Percentiles rank a stretch among this genome's conserved stretches.
Conservation (phyloP, 1,284 basidiomycete species). For the Dichomitus squalens region DNA sequence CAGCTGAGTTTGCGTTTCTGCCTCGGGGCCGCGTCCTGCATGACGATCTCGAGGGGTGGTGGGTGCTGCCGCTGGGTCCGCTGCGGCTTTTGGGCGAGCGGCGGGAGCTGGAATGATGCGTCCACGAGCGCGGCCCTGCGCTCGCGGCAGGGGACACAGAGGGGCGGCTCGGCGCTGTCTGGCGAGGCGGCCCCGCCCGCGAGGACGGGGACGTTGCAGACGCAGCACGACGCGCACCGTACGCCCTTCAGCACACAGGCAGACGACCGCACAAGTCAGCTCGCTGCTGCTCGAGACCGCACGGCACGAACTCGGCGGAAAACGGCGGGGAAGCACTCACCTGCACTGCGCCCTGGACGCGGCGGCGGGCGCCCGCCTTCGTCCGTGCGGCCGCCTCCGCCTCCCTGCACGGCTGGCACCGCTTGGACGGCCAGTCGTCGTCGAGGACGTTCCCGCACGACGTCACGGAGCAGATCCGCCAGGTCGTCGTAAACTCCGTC, state of each 20-base stretch:
- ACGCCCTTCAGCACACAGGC: neutral
- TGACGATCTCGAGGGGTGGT: neutral
- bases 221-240: neutral
- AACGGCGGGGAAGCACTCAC: too few relatives aligned
- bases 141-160: constrained; percentile 1
- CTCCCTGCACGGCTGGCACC: constrained; percentile 5
- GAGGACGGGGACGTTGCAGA: neutral
- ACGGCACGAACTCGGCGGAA: too few relatives aligned
- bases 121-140: neutral
- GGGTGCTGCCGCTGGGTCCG: neutral
- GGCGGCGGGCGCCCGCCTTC: neutral
- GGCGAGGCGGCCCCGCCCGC: neutral
- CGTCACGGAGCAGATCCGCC: neutral
- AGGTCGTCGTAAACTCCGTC: neutral
- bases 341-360: neutral
- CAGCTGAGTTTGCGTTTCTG: neutral
- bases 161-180: neutral
- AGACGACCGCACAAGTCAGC: too few relatives aligned
- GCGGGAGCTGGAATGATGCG: neutral
- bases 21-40: neutral
- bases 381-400: neutral
- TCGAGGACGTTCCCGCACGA: constrained; percentile 13
- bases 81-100: neutral
- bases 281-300: neutral
- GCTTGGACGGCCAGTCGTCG: constrained; percentile 7